Base-by-base conservation (phyloP, 108 stramenopile species). In the Aureococcus anophagefferens region DNA sequence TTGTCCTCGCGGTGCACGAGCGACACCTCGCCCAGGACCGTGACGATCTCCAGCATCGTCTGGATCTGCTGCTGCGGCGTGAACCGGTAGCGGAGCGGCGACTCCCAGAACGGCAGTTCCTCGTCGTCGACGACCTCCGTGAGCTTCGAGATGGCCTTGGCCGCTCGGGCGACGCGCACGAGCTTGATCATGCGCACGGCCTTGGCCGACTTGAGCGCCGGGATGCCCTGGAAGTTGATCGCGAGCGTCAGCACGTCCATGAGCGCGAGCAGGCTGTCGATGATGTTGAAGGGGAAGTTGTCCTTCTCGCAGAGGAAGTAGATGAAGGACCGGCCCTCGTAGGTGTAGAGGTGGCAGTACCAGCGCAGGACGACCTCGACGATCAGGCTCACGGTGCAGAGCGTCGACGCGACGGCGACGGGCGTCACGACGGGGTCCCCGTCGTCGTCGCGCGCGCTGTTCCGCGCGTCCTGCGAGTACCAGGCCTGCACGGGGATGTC, bases 21-120 rank as follows among this genome's bases (percentile, higher is more conserved):
- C 17, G 65, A 44, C 29, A 72, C 59, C 66, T 72, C 72, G 46
- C 33, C 29, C 4, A 72, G 46, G 31, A 63, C 72, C 44, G 31
- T 72, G n/a, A 67, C 72, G 40, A 72, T 72, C 66, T 66, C 64
- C 4, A 72, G 46, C 72, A 72, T 72, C 32, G 72, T 72, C 28
- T n/a, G 31, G 33, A 72, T 45, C 31, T 72, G 66, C 37, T 72
- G 40, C 64, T 44, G 46, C 28, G 64, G 63, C 18, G 72, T 67
- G 30, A 16, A 28, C 34, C 64, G 33, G 66, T 32, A 72, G 32
- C 72, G 30, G 63, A 44, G 33, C 5, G 72, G 30, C 4, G 34
- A 9, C 4, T 17, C 30, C 72, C 72, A 72, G 37, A 65, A 34
- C 34, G 66, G 72, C 40, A 64, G 44, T 9, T 64, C 32, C 4